phyloP scores from a whole-genome alignment of 1,284 basidiomycete genomes.

The Cutaneotrichosporon cavernicola region DNA sequence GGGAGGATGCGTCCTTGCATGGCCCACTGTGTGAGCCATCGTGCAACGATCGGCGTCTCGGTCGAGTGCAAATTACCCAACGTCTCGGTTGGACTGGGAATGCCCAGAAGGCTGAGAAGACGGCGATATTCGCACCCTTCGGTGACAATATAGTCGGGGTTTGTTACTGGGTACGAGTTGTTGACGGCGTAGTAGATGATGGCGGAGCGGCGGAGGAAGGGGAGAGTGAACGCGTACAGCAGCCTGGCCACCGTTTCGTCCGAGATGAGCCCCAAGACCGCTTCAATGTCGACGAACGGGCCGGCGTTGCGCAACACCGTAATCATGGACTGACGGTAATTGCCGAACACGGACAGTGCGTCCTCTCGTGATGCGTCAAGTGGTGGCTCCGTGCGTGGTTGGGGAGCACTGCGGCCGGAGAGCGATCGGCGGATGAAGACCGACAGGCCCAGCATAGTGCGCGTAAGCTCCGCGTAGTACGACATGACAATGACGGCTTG shows the following conservation, averaged over 20 bases:
- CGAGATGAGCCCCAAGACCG: constrained; percentile 40
- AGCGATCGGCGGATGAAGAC: constrained; percentile 48
- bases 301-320: constrained; percentile 47
- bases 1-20: constrained; percentile 55
- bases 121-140: constrained; percentile 67
- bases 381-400: constrained; percentile 53
- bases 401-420: constrained; percentile 30
- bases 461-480: constrained; percentile 83
- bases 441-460: constrained; percentile 74
- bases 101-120: constrained; percentile 69
- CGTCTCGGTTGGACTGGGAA: constrained; percentile 69
- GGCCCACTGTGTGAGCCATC: constrained; percentile 53
- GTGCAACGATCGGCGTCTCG: constrained; percentile 50
- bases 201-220: constrained; percentile 87
- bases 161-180: constrained; percentile 55
- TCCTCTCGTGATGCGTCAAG: constrained; percentile 35
- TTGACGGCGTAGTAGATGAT: constrained; percentile 78
- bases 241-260: constrained; percentile 68
- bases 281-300: constrained; percentile 44
- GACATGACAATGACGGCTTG: constrained; percentile 77
- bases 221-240: constrained; percentile 83
- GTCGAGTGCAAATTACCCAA: constrained; percentile 71
- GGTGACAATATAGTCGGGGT: constrained; percentile 59
- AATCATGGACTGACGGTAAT: constrained; percentile 51
- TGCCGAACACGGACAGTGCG: constrained; percentile 37